A percentile compares a stretch with the other conserved stretches of the same genome.
phyloP scores from a whole-genome alignment of 257 asterid species.

The Misopates orontium region DNA sequence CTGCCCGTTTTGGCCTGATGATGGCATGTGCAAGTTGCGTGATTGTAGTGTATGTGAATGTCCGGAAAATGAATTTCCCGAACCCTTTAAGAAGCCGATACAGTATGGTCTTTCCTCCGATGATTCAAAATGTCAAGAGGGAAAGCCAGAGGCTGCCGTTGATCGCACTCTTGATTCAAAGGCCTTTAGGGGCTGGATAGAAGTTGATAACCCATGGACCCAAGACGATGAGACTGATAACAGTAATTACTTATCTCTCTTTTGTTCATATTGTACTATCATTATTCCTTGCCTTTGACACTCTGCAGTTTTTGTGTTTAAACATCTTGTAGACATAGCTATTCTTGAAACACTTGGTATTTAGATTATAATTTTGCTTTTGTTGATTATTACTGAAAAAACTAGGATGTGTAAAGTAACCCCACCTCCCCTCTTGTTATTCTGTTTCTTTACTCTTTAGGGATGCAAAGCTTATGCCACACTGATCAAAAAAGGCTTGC shows the following conservation, averaged over 20 bases:
- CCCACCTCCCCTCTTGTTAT: no score
- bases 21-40: slow-evolving; percentile 94
- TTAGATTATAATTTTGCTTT: slow-evolving; percentile 15
- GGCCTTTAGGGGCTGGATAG: slow-evolving; percentile 89
- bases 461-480: no score
- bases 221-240: slow-evolving; percentile 88
- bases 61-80: slow-evolving; percentile 89
- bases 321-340: no score
- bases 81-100: slow-evolving; percentile 59
- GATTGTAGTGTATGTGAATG: slow-evolving; percentile 98
- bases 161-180: slow-evolving; percentile 90
- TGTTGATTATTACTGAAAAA: neutral
- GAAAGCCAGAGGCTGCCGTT: slow-evolving; percentile 80
- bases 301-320: no score
- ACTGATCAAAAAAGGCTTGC: no score
- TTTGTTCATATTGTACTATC: slow-evolving; percentile 1
- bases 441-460: no score
- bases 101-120: slow-evolving; percentile 53
- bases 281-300: no score
- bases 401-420: no score
- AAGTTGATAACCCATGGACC: slow-evolving; percentile 96
- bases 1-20: slow-evolving; percentile 99
- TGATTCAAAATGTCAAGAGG: slow-evolving; percentile 94
- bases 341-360: no score
- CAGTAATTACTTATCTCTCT: slow-evolving; percentile 47